phyloP scores from a whole-genome alignment of 352 stramenopile genomes.

The Phytophthora rubi region DNA sequence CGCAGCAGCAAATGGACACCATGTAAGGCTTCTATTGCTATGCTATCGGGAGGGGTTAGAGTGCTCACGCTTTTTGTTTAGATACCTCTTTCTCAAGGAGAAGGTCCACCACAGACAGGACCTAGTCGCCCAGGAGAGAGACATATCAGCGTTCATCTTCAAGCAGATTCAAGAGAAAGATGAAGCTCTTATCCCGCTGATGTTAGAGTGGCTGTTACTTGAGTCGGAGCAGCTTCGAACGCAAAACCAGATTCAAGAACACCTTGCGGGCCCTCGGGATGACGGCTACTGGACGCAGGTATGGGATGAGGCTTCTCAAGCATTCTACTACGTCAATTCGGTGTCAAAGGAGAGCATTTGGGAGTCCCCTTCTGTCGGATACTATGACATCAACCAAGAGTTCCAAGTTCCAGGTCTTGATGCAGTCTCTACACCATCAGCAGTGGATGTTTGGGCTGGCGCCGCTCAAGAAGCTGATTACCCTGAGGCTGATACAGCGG shows the following conservation, averaged over 20 bases:
- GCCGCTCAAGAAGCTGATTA: background rate
- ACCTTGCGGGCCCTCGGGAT: conserved; percentile 46
- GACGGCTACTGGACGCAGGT: conserved; percentile 66
- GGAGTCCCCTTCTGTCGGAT: conserved; percentile 63
- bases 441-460: conserved; percentile 8
- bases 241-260: conserved; percentile 71
- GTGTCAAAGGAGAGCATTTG: conserved; percentile 64
- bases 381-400: conserved; percentile 66
- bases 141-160: conserved; percentile 75
- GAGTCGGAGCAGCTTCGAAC: conserved; percentile 72
- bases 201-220: conserved; percentile 82
- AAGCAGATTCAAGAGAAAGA: conserved; percentile 61
- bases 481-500: background rate
- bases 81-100: conserved; percentile 83
- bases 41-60: background rate
- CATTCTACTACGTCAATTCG: conserved; percentile 75
- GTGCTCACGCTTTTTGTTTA: conserved; percentile 13
- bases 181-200: conserved; percentile 56
- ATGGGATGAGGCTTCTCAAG: conserved; percentile 66
- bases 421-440: background rate
- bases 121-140: conserved; percentile 67
- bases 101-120: conserved; percentile 81
- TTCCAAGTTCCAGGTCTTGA: conserved; percentile 48
- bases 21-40: conserved; percentile 45
- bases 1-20: conserved; percentile 61